phyloP scores from a whole-genome alignment of 805 yeast genomes.

The Candida insectalens region DNA sequence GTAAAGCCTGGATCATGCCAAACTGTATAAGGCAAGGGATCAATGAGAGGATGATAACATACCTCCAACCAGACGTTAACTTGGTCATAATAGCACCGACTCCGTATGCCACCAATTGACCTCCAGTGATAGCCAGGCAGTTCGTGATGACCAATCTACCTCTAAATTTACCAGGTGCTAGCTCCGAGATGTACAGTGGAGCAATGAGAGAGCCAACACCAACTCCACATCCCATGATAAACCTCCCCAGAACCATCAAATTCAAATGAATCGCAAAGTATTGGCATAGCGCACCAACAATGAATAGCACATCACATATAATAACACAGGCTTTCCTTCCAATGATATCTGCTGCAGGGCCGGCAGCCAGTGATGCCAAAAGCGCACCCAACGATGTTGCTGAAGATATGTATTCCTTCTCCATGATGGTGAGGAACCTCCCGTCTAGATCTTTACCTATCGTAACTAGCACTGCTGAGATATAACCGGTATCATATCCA shows the following conservation, averaged over 20 bases:
- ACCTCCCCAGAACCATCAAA: slow-evolving; percentile 44
- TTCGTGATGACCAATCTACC: slow-evolving; percentile 44
- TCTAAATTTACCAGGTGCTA: slow-evolving; percentile 42
- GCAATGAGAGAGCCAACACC: slow-evolving; percentile 47
- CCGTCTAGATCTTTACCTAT: slow-evolving; percentile 37
- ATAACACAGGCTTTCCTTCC: slow-evolving; percentile 39
- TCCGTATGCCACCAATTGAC: slow-evolving; percentile 44
- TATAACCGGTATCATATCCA: slow-evolving; percentile 54
- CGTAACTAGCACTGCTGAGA: slow-evolving; percentile 44
- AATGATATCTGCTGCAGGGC: slow-evolving; percentile 35
- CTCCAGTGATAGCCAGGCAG: slow-evolving; percentile 46
- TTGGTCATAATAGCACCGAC: slow-evolving; percentile 39
- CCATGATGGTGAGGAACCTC: slow-evolving; percentile 30
- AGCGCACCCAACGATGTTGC: slow-evolving; percentile 50
- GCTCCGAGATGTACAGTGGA: slow-evolving; percentile 43
- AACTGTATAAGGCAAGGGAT: slow-evolving; percentile 41
- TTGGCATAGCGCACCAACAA: slow-evolving; percentile 40
- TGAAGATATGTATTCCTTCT: slow-evolving; percentile 42
- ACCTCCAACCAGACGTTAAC: slow-evolving; percentile 40
- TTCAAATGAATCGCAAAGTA: slow-evolving; percentile 32
- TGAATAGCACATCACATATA: slow-evolving; percentile 36
- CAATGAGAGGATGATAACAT: slow-evolving; percentile 40
- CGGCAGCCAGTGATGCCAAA: slow-evolving; percentile 39
- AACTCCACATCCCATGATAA: slow-evolving; percentile 45
- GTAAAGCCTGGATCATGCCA: slow-evolving; percentile 35